Conservation (phyloP, 352 stramenopile species). For the Globisporangium radiosum region DNA sequence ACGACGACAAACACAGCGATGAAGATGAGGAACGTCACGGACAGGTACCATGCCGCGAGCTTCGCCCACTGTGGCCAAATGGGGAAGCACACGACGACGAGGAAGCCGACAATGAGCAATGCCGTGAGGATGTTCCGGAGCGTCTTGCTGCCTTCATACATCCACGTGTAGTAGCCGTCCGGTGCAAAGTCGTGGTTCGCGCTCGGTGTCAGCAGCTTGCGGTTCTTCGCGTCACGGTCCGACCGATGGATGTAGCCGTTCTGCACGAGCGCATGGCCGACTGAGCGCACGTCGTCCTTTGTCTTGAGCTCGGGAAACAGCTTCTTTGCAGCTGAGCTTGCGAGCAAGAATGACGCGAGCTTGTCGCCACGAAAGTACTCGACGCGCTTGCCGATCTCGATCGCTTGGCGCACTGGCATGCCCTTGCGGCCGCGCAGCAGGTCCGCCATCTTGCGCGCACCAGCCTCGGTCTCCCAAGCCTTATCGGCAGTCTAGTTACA, state of each 20-base stretch:
- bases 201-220: constrained; percentile 77
- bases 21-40: constrained; percentile 98
- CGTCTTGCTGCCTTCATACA: constrained; percentile 98
- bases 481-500: constrained; percentile 19
- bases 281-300: constrained; percentile 70
- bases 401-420: constrained; percentile 83
- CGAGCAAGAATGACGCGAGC: constrained; percentile 79
- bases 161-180: constrained; percentile 98
- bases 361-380: constrained; percentile 91
- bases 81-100: constrained; percentile 97
- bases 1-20: constrained; percentile 96
- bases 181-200: constrained; percentile 91
- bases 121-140: constrained; percentile 96
- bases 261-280: constrained; percentile 69
- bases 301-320: constrained; percentile 76
- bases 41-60: constrained; percentile 97
- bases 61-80: constrained; percentile 99
- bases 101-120: constrained; percentile 95
- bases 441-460: constrained; percentile 78
- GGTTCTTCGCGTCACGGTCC: constrained; percentile 81
- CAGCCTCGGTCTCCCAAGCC: constrained; percentile 70
- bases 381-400: constrained; percentile 88
- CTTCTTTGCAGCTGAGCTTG: constrained; percentile 70
- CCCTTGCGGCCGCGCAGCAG: constrained; percentile 78
- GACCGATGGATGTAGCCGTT: constrained; percentile 86